phyloP scores from a whole-genome alignment of 108 stramenopile genomes.

The Mayamaea pseudoterrestris region DNA sequence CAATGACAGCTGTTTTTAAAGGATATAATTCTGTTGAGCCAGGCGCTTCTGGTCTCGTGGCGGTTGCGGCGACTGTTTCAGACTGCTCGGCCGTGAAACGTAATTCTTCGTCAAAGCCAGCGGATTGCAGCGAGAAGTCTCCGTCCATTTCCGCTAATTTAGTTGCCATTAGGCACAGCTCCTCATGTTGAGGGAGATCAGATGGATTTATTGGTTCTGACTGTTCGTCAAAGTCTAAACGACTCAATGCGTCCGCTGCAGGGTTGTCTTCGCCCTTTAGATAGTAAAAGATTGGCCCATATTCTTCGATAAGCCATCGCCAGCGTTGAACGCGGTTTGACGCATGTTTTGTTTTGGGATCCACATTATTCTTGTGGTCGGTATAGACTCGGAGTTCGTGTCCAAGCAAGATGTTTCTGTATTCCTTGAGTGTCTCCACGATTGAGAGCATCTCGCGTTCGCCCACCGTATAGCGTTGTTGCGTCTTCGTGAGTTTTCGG shows the following conservation, averaged over 20 bases:
- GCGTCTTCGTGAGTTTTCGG: slow-evolving; percentile 21
- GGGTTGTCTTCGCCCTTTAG: slow-evolving; percentile 10
- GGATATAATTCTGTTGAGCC: slow-evolving; percentile 1
- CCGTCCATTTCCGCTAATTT: no score
- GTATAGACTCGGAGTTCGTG: slow-evolving; percentile 7
- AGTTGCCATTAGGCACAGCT: no score
- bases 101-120: no score
- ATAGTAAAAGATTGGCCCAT: slow-evolving; percentile 10
- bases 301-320: slow-evolving; percentile 22
- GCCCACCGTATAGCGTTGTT: slow-evolving; percentile 18
- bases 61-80: not conserved
- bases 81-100: not conserved
- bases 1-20: not conserved
- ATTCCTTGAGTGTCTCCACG: slow-evolving; percentile 40
- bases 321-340: slow-evolving; percentile 10
- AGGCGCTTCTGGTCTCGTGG: slow-evolving; percentile 1
- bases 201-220: no score
- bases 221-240: slow-evolving; percentile 1
- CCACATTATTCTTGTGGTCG: slow-evolving; percentile 8
- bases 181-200: no score
- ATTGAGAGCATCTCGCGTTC: slow-evolving; percentile 34
- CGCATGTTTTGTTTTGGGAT: slow-evolving; percentile 1
- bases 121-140: no score
- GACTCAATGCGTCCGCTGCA: slow-evolving; percentile 12
- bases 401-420: slow-evolving; percentile 23